Percentiles rank a stretch among this genome's conserved stretches.
Conservation (phyloP, 2,329 filamentous ascomycete genomes). For the Elsinoe necatrix region DNA sequence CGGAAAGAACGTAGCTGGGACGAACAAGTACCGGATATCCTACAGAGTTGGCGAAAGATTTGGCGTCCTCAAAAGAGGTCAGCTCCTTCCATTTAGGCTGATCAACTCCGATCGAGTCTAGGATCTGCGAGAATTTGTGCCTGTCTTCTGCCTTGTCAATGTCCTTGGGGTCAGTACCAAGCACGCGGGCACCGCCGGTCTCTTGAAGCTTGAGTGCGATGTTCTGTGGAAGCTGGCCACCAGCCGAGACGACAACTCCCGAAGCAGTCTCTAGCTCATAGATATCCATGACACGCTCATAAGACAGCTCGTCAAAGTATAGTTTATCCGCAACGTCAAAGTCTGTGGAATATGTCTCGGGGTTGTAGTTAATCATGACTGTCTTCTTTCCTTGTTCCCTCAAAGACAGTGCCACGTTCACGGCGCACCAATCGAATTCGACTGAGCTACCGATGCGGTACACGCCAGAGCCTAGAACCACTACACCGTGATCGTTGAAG, state of each 20-base stretch:
- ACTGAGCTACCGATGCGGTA: slow-evolving; percentile 97
- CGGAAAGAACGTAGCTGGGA: slow-evolving; percentile 90
- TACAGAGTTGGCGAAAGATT: slow-evolving; percentile 74
- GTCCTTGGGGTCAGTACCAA: slow-evolving; percentile 85
- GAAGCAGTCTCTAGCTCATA: slow-evolving; percentile 82
- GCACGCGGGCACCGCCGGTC: slow-evolving; percentile 76
- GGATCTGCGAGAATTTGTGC: slow-evolving; percentile 95
- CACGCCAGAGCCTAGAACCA: slow-evolving; percentile 88
- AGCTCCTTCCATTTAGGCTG: slow-evolving; percentile 98
- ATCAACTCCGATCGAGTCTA: slow-evolving; percentile 93
- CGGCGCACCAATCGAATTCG: slow-evolving; percentile 98
- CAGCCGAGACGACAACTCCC: slow-evolving; percentile 90
- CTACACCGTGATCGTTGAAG: slow-evolving; percentile 83
- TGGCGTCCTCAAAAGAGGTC: slow-evolving; percentile 79
- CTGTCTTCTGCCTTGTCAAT: slow-evolving; percentile 98
- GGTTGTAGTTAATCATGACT: slow-evolving; percentile 91
- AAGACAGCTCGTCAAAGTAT: slow-evolving; percentile 95
- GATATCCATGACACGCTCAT: slow-evolving; percentile 98
- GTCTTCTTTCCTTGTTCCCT: slow-evolving; percentile 90
- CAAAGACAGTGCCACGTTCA: slow-evolving; percentile 77
- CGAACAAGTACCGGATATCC: slow-evolving; percentile 92
- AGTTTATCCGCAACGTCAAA: slow-evolving; percentile 83
- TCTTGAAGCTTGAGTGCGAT: slow-evolving; percentile 92
- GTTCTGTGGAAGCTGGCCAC: slow-evolving; percentile 94
- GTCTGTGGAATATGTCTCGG: slow-evolving; percentile 75